Conservation (phyloP, 768 basidiomycete genomes). For the Trametes maxima region DNA sequence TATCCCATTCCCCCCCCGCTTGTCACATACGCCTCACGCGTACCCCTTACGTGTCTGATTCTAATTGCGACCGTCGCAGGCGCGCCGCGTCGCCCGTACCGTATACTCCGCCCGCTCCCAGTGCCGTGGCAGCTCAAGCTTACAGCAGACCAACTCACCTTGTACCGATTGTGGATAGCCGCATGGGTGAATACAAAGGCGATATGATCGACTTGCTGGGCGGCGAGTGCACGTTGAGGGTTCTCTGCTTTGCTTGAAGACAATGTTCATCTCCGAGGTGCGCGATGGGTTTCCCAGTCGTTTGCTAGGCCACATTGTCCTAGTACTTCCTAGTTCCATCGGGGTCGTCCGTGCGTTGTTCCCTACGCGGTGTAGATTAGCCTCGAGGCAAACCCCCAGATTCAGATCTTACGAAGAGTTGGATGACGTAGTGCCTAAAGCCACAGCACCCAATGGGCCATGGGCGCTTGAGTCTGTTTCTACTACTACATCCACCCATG, state of each 20-base stretch:
- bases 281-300: neutral
- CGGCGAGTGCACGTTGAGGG: neutral
- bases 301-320: neutral
- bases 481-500: too few species aligned
- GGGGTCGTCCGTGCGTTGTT: too few species aligned
- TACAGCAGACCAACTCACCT: slow-evolving; percentile 13
- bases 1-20: neutral
- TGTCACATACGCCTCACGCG: slow-evolving; percentile 3
- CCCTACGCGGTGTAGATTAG: too few species aligned
- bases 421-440: too few species aligned
- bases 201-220: slow-evolving; percentile 8
- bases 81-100: slow-evolving; percentile 16
- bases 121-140: neutral
- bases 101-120: slow-evolving; percentile 12
- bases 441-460: too few species aligned
- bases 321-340: too few species aligned
- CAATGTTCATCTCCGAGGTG: slow-evolving; percentile 12
- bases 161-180: slow-evolving; percentile 17
- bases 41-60: slow-evolving; percentile 16
- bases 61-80: slow-evolving; percentile 21
- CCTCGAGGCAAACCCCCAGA: too few species aligned
- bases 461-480: too few species aligned
- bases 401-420: too few species aligned
- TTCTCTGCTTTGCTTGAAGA: neutral
- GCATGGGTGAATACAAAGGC: slow-evolving; percentile 19